These are phyloP conservation scores for Canariomyces notabilis DNA, from an alignment of 2,329 filamentous ascomycete genomes.

Conservation along the genomic window DNA sequence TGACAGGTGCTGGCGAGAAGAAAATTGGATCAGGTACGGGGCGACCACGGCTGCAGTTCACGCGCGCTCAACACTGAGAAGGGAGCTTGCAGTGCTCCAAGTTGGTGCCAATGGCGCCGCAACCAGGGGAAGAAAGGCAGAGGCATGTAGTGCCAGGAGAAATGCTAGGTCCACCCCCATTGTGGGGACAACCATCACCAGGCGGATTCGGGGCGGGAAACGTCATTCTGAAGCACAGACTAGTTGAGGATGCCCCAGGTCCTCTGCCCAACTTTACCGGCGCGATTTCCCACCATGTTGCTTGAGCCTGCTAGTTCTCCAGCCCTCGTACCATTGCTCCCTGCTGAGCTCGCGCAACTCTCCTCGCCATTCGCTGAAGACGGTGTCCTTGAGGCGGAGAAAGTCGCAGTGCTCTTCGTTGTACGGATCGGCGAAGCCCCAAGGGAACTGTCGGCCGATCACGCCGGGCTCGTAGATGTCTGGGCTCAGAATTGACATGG, in stretches of 20 bases:
- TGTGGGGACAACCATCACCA: neutral
- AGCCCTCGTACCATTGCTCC: conserved; percentile 92
- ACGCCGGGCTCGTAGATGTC: conserved; percentile 80
- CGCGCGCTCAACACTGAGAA: neutral
- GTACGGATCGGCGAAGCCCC: conserved; percentile 95
- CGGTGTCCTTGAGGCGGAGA: conserved; percentile 77
- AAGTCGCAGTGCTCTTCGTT: conserved; percentile 93
- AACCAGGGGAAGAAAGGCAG: neutral
- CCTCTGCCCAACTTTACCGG: conserved; percentile 26
- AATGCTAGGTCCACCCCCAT: neutral
- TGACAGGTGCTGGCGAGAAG: neutral
- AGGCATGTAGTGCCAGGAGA: neutral
- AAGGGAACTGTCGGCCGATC: conserved; percentile 84
- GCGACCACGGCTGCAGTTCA: conserved; percentile 1
- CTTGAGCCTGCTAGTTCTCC: conserved; percentile 71
- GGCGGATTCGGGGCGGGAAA: neutral
- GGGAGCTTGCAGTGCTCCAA: too few species aligned
- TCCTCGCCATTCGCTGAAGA: conserved; percentile 88
- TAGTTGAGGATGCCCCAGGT: neutral
- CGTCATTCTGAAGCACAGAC: neutral
- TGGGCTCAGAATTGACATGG: conserved; percentile 88
- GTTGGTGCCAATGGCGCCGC: neutral
- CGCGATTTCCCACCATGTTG: conserved; percentile 39
- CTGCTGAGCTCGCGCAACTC: conserved; percentile 87
- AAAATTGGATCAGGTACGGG: conserved; percentile 19